These are phyloP conservation scores for Quercus bicolor DNA, from an alignment of 306 rosid genomes.

Conservation along the genomic window DNA sequence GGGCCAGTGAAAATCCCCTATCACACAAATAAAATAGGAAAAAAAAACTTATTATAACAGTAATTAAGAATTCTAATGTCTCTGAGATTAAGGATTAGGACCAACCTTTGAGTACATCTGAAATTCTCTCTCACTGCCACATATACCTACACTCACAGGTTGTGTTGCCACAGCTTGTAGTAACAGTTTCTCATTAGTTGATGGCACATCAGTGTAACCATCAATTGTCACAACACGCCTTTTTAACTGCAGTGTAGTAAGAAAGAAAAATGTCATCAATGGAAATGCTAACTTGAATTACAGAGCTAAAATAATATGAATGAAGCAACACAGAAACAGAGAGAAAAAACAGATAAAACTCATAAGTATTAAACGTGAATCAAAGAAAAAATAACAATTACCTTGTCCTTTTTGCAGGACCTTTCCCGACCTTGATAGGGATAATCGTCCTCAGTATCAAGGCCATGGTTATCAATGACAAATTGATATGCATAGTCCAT, in stretches of 20 bases:
- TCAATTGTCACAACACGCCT: constrained; percentile 77
- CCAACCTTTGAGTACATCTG: constrained; percentile 82
- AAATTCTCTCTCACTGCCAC: constrained; percentile 78
- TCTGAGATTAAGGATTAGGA: constrained; percentile 11
- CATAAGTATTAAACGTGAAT: neutral
- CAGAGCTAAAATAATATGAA: too few relatives aligned
- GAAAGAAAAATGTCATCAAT: neutral
- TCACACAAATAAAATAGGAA: constrained; percentile 13
- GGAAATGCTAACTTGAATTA: too few relatives aligned
- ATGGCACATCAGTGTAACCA: constrained; percentile 60
- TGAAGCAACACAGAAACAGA: too few relatives aligned
- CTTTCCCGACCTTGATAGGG: constrained; percentile 43
- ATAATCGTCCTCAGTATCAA: constrained; percentile 82
- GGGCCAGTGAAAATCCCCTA: constrained; percentile 90
- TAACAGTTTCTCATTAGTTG: constrained; percentile 54
- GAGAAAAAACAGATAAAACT: neutral
- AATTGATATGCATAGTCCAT: constrained; percentile 83
- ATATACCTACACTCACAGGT: constrained; percentile 91
- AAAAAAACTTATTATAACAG: neutral
- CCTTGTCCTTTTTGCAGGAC: constrained; percentile 64
- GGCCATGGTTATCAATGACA: constrained; percentile 69
- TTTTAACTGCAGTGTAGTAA: constrained; percentile 44
- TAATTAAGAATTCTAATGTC: neutral
- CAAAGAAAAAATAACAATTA: constrained; percentile 8
- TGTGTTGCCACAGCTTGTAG: constrained; percentile 73